Evolutionary conservation across 2,329 filamentous ascomycete species (phyloP).

Genomic region (Stagonosporopsis cucurbitacearum): DNA sequence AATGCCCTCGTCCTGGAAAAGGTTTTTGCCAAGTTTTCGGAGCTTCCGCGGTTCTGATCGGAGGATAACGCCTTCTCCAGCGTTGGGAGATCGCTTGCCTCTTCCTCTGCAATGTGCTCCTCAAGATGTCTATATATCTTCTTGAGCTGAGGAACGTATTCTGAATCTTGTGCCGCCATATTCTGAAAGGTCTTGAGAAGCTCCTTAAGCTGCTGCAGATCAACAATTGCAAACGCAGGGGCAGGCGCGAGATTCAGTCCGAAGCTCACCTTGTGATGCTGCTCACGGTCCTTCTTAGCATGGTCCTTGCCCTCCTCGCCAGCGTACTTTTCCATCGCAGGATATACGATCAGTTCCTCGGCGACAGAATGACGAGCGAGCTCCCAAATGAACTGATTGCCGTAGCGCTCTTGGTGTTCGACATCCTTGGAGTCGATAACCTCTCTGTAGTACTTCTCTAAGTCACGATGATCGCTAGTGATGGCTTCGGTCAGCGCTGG

Average conservation of each 20-base stretch:
- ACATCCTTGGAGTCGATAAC: constrained; percentile 49
- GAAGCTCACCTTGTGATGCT: constrained; percentile 41
- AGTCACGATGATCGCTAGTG: constrained; percentile 51
- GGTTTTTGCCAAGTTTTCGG: constrained; percentile 36
- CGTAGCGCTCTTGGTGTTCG: constrained; percentile 54
- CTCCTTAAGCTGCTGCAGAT: constrained; percentile 34
- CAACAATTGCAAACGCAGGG: neutral
- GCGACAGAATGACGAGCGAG: constrained; percentile 59
- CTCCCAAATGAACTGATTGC: constrained; percentile 62
- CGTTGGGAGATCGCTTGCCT: constrained; percentile 37
- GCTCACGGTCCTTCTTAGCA: constrained; percentile 41
- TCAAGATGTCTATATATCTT: constrained; percentile 29
- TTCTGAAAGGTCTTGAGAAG: constrained; percentile 42
- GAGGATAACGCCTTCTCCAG: constrained; percentile 33
- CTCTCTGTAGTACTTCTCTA: constrained; percentile 54
- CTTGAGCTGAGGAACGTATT: constrained; percentile 37
- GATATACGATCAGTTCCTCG: constrained; percentile 56
- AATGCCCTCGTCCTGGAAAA: constrained; percentile 44
- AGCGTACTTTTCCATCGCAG: constrained; percentile 47
- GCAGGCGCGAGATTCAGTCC: too few species aligned
- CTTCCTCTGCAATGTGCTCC: constrained; percentile 43
- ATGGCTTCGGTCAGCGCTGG: constrained; percentile 48
- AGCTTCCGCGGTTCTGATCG: constrained; percentile 24
- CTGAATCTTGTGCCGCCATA: constrained; percentile 27
- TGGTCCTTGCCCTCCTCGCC: constrained; percentile 38